phyloP scores from a whole-genome alignment of 1,284 basidiomycete species.

The Mycosarcoma maydis region DNA sequence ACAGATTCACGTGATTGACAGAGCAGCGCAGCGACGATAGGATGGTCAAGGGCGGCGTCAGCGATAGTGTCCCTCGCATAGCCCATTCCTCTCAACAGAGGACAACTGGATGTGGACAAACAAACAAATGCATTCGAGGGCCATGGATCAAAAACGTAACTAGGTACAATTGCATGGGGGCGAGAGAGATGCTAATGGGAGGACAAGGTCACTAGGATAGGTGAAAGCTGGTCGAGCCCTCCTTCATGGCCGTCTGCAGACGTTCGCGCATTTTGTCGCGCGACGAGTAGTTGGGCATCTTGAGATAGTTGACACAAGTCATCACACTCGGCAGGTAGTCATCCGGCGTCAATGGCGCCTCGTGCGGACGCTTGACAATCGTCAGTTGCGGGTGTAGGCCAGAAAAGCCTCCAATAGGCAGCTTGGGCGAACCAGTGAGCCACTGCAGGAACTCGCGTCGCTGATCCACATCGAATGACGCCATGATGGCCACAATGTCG shows the following conservation, averaged over 20 bases:
- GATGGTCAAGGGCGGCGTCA: too few relatives aligned
- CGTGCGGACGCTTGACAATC: constrained; percentile 95
- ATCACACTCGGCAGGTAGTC: constrained; percentile 97
- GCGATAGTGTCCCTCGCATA: too few relatives aligned
- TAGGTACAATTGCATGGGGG: constrained; percentile 1
- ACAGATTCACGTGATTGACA: too few relatives aligned
- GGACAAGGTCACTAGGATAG: constrained; percentile 46
- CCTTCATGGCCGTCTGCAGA: constrained; percentile 61
- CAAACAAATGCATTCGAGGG: neutral
- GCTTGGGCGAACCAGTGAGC: constrained; percentile 83
- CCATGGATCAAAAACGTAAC: neutral
- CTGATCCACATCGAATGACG: constrained; percentile 77
- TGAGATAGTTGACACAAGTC: constrained; percentile 86
- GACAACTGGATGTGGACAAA: too few relatives aligned
- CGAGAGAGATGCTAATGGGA: neutral
- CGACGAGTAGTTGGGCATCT: constrained; percentile 63
- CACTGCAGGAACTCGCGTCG: constrained; percentile 94
- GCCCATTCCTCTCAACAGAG: too few relatives aligned
- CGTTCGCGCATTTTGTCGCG: constrained; percentile 59
- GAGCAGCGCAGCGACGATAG: too few relatives aligned
- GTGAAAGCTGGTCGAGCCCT: constrained; percentile 64
- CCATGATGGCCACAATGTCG: constrained; percentile 86
- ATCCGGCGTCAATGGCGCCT: constrained; percentile 79
- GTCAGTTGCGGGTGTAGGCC: constrained; percentile 93
- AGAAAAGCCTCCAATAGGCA: constrained; percentile 89